phyloP scores from a whole-genome alignment of 2,329 filamentous ascomycete species.

The Penicillium sp. region DNA sequence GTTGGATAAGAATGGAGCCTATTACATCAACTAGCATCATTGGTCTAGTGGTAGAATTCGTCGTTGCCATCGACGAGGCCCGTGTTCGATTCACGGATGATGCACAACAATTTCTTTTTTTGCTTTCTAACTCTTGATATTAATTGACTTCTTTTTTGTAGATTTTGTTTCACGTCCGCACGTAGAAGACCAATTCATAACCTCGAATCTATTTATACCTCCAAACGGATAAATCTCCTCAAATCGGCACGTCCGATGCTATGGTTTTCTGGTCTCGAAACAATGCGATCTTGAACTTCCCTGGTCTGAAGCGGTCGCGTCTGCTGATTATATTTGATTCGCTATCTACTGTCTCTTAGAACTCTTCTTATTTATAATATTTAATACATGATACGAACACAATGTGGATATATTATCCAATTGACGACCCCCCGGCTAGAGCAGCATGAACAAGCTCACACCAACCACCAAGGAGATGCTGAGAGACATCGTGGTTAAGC shows the following conservation, averaged over 20 bases:
- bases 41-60: conserved; percentile 45
- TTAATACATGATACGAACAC: not conserved
- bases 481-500: not conserved
- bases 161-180: not conserved
- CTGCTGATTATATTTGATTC: not conserved
- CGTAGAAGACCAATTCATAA: not conserved
- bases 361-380: too few species aligned
- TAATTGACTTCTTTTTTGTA: not conserved
- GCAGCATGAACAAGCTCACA: not conserved
- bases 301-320: not conserved
- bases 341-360: not conserved
- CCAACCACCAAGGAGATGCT: not conserved
- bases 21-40: conserved; percentile 33
- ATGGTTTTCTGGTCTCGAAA: too few species aligned
- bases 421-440: not conserved
- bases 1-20: accelerated
- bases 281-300: not conserved
- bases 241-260: not conserved
- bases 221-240: not conserved
- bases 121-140: not conserved
- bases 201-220: not conserved
- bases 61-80: conserved; percentile 47
- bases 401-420: not conserved
- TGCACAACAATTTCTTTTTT: conserved; percentile 31
- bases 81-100: conserved; percentile 51